Evolutionary conservation across 2,329 filamentous ascomycete species (phyloP), one percentile per base, ranked within the genome.

Genomic region (Emergomyces pasteurianus): DNA sequence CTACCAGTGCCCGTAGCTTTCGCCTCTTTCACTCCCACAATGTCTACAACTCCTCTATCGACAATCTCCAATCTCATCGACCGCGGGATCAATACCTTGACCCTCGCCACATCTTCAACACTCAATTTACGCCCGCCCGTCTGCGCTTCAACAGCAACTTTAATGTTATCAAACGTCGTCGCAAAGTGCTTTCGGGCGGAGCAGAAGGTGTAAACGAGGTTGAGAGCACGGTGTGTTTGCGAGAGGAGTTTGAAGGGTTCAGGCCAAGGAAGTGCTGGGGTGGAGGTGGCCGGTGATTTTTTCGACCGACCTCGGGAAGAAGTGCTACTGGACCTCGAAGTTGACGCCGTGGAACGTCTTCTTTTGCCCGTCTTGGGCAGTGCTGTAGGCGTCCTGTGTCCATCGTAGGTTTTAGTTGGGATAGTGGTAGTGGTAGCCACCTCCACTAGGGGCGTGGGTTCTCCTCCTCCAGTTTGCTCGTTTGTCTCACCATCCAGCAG

Each of bases 191-290:
- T 96, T 53, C 94, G 86, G 0, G 92, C 92, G 71, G 86, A 94
- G 76, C 90, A 95, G 71, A 99, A 97, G 0, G 94, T 97, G 68
- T 90, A 96, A 0, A 97, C 90, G 1, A 97, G 77, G 67, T 96
- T 99, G 62, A 99, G 77, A 1, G 94, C 92, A 63, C 86, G 83
- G 71, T 97, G 89, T 0, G 86, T 88, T 71, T 86, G 86, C 31
- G 87, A 85, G 9, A 97, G 80, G 49, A 80, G 78, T 61, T 84
- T 86, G 72, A 97, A 89, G 53, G 82, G 79, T 1, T 83, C 80
- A 0, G 92, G 91, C 91, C 92, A 96, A 49, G 82, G 80, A 58
- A 81, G 77, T 1, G 79, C 64, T 12, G 72, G 70, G 1, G 66
- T 66, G 46, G 67, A 21, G 68, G 71, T 34, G 38, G 31, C 16